Evolutionary conservation across 805 yeast genomes (phyloP).

Genomic region (Geotrichum ghanense): DNA sequence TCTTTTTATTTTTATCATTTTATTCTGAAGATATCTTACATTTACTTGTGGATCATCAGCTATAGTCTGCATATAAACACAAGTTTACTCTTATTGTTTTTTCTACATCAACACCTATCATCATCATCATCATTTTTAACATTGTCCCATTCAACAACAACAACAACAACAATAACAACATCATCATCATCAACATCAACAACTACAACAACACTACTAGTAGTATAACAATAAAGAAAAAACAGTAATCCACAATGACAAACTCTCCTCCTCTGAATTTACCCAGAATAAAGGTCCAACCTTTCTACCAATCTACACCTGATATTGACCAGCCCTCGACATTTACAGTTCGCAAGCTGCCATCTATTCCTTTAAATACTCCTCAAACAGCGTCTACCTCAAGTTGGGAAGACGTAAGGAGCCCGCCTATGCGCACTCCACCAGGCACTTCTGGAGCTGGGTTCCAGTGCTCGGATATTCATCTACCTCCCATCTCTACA

Average conservation of each 20-base stretch:
- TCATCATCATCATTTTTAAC: too few relatives aligned
- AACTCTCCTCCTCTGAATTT: slow-evolving; percentile 1
- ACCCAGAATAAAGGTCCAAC: not conserved
- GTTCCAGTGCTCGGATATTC: not conserved
- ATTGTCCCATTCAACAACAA: too few relatives aligned
- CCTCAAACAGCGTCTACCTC: not conserved
- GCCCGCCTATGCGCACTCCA: not conserved
- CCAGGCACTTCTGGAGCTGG: not conserved
- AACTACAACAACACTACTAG: too few relatives aligned
- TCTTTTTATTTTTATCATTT: too few relatives aligned
- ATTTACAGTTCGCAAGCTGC: not conserved
- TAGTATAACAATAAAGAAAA: too few relatives aligned
- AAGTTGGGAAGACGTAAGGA: not conserved
- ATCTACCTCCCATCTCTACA: not conserved
- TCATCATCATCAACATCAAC: too few relatives aligned
- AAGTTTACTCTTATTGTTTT: too few relatives aligned
- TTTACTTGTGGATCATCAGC: too few relatives aligned
- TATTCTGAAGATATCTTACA: too few relatives aligned
- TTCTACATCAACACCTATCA: too few relatives aligned
- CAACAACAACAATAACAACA: too few relatives aligned
- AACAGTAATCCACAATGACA: not conserved
- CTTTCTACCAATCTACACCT: not conserved
- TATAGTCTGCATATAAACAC: too few relatives aligned
- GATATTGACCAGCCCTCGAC: not conserved
- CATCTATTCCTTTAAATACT: not conserved